Percentiles rank a stretch among this genome's conserved stretches.
Evolutionary conservation across 1,284 basidiomycete genomes (phyloP).

Genomic region (Cryptococcus deneoformans): DNA sequence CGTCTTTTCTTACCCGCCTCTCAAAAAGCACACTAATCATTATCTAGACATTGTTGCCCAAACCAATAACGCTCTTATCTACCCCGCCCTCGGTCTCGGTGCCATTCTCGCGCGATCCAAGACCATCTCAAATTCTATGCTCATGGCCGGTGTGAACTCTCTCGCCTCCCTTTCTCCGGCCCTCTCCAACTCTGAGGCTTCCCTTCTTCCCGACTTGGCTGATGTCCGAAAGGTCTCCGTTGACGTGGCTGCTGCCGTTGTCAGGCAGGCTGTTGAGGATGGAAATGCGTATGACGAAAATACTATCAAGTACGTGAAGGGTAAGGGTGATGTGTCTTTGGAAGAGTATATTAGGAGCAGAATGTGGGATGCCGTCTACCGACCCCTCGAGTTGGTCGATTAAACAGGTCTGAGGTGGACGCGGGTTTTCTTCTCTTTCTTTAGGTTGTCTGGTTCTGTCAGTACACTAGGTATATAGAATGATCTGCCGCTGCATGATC

Average conservation of each 20-base stretch:
- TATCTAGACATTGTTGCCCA: conserved; percentile 39
- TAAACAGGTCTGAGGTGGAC: conserved; percentile 7
- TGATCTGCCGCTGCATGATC: no score
- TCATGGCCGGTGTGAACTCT: conserved; percentile 64
- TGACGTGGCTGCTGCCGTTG: conserved; percentile 65
- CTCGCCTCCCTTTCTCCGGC: conserved; percentile 75
- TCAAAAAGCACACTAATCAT: background rate
- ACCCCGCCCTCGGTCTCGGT: conserved; percentile 75
- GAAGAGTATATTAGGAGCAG: conserved; percentile 42
- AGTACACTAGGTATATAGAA: no score
- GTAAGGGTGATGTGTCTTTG: conserved; percentile 30
- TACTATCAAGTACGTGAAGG: conserved; percentile 40
- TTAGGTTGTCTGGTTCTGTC: no score
- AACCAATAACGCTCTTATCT: conserved; percentile 65
- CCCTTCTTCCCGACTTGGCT: conserved; percentile 58
- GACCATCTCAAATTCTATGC: conserved; percentile 62
- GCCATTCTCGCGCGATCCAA: conserved; percentile 62
- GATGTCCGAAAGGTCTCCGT: conserved; percentile 61
- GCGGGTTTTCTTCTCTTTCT: no score
- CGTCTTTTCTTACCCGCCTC: conserved; percentile 5
- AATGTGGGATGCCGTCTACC: conserved; percentile 48
- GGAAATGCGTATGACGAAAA: conserved; percentile 51
- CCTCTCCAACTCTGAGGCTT: conserved; percentile 61
- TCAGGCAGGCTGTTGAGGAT: conserved; percentile 71
- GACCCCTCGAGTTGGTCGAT: conserved; percentile 43